A percentile compares a stretch with the other conserved stretches of the same genome.
Evolutionary conservation across 495 filamentous ascomycete species (phyloP).

Genomic region (Penicillium canescens): DNA sequence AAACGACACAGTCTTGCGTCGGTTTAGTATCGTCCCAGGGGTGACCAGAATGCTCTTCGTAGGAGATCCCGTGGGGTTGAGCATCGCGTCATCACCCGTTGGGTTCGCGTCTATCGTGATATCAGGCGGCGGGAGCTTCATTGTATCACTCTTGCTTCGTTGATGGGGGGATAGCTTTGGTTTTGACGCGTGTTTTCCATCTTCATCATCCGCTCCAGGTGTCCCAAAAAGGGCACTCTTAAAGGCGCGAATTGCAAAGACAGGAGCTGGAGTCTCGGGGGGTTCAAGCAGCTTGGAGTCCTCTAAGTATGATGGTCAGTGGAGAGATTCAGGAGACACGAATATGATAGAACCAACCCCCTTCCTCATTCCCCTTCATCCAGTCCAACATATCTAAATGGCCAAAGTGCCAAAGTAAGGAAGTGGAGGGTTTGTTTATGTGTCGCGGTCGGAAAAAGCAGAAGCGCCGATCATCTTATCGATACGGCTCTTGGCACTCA

Average conservation of each 20-base stretch:
- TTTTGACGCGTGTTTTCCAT: constrained; percentile 16
- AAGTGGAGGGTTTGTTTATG: constrained; percentile 20
- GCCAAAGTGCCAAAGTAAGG: constrained; percentile 13
- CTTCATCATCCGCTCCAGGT: constrained; percentile 55
- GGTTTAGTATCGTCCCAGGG: constrained; percentile 75
- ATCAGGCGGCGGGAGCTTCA: constrained; percentile 19
- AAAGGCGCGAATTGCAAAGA: constrained; percentile 92
- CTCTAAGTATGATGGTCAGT: constrained; percentile 19
- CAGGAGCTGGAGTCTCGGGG: constrained; percentile 89
- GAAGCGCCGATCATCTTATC: constrained; percentile 18
- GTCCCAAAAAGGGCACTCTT: constrained; percentile 91
- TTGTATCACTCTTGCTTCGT: constrained; percentile 20
- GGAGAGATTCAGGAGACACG: constrained; percentile 12
- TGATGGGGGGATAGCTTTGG: constrained; percentile 24
- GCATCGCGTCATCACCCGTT: constrained; percentile 25
- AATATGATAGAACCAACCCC: constrained; percentile 13
- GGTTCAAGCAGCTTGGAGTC: constrained; percentile 53
- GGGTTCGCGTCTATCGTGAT: constrained; percentile 27
- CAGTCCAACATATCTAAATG: constrained; percentile 51
- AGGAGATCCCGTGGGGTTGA: constrained; percentile 54
- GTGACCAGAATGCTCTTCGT: constrained; percentile 85
- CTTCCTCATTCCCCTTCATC: constrained; percentile 48
- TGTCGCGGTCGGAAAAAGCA: constrained; percentile 20
- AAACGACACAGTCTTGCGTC: constrained; percentile 91
- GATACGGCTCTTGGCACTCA: background rate